Evolutionary conservation across 768 basidiomycete species (phyloP), one percentile per base, ranked within the genome.

Genomic region (Coprinopsis strossmayeri): DNA sequence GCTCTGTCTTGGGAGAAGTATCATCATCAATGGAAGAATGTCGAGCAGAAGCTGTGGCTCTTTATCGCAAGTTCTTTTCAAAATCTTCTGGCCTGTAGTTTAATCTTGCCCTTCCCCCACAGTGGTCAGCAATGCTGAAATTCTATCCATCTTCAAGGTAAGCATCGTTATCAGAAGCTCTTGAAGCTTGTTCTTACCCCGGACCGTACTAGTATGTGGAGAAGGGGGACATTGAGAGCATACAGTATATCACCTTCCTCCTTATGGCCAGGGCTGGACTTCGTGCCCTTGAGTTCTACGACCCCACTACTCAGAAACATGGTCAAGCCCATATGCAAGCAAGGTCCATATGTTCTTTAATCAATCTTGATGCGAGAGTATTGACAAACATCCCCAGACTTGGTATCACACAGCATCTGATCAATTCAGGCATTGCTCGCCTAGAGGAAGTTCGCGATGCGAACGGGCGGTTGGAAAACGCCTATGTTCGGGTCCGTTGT

Each of bases 11-110:
- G 1, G 91, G 91, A 0, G 86, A 91, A 52, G 86, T 91, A 5
- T 91, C 88, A 2, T 91, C 90, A 0, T 92, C 91, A 1, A 80
- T 92, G 79, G 91, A 93, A 65, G 91, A 93, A 68, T 92, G 91
- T 56, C 81, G 91, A n/a, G 91, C 91, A 7, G 91, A 94, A 67
- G 77, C 87, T 1, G 91, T 91, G 18, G 87, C 87, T 0, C 69
- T 93, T 34, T 92, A 80, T 67, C 74, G 89, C 87, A 58, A 69
- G 79, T 67, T 21, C 38, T 24, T 25, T 50, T 24, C n/a, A 18
- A 35, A 30, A 44, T 24, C 7, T 43, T 13, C 28, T 28, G 34
- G 49, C 50, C 41, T 53, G 42, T 27, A 43, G 34, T 49, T 39
- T 48, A 24, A 3, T 30, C 56, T 26, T 49, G 18, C 27, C 28